Conservation (phyloP, 2,329 filamentous ascomycete species). For the Alternaria conjuncta region DNA sequence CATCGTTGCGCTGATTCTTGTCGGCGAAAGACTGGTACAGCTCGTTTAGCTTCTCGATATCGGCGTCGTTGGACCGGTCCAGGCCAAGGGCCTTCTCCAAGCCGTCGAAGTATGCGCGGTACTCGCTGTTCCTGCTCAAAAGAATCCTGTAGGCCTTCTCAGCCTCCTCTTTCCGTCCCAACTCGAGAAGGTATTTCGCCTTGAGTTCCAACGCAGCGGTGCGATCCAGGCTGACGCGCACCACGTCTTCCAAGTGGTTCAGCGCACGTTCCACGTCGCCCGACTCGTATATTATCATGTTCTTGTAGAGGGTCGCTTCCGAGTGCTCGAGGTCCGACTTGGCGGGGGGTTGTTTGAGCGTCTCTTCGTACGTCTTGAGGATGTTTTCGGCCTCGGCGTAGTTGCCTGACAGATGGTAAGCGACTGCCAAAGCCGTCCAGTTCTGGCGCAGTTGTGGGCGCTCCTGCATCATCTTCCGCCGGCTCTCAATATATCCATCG, state of each 20-base stretch:
- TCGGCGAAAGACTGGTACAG: constrained; percentile 83
- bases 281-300: constrained; percentile 87
- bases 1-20: constrained; percentile 83
- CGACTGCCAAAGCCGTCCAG: constrained; percentile 97
- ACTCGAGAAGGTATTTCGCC: constrained; percentile 80
- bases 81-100: constrained; percentile 74
- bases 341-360: constrained; percentile 79
- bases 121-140: constrained; percentile 86
- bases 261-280: constrained; percentile 83
- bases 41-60: constrained; percentile 73
- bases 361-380: constrained; percentile 90
- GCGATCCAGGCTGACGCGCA: constrained; percentile 81
- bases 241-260: constrained; percentile 80
- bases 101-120: constrained; percentile 82
- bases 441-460: constrained; percentile 84
- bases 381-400: constrained; percentile 87
- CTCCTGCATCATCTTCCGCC: constrained; percentile 84
- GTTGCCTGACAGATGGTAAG: constrained; percentile 88
- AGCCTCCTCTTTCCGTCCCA: constrained; percentile 81
- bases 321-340: constrained; percentile 88
- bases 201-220: constrained; percentile 84
- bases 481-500: constrained; percentile 88
- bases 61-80: constrained; percentile 64
- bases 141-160: constrained; percentile 80
- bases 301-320: constrained; percentile 94